Evolutionary conservation across 2,329 filamentous ascomycete genomes (phyloP).

Genomic region (Trichoderma guizhouense): DNA sequence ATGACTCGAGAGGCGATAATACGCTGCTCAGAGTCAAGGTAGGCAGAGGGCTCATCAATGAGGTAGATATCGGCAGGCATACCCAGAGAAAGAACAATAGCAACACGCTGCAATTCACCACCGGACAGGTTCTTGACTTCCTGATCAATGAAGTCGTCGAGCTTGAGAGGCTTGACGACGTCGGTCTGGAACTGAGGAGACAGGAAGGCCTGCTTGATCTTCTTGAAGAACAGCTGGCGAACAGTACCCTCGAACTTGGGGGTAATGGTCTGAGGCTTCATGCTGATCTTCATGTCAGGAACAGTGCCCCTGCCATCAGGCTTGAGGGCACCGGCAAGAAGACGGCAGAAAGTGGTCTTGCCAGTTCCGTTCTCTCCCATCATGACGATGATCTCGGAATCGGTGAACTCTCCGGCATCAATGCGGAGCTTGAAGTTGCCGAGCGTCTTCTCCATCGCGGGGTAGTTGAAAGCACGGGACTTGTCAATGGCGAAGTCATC

Average conservation of each 20-base stretch:
- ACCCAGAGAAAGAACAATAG: slow-evolving; percentile 94
- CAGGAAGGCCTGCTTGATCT: slow-evolving; percentile 95
- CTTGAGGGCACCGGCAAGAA: slow-evolving; percentile 89
- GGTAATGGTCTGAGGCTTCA: slow-evolving; percentile 99
- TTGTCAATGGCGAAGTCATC: slow-evolving; percentile 87
- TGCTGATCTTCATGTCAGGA: slow-evolving; percentile 93
- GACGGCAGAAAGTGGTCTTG: slow-evolving; percentile 97
- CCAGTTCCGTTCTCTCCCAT: slow-evolving; percentile 99
- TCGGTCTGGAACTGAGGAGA: slow-evolving; percentile 99
- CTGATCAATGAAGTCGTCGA: slow-evolving; percentile 99
- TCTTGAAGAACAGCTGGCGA: slow-evolving; percentile 98
- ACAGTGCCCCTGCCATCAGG: slow-evolving; percentile 77
- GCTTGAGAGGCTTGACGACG: slow-evolving; percentile 98
- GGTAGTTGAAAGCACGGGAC: slow-evolving; percentile 81
- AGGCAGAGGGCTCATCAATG: slow-evolving; percentile 95
- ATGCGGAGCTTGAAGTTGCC: slow-evolving; percentile 83
- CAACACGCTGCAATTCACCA: slow-evolving; percentile 98
- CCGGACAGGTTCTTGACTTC: slow-evolving; percentile 98
- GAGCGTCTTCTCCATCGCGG: slow-evolving; percentile 87
- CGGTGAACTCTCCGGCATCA: slow-evolving; percentile 83
- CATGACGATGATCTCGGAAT: slow-evolving; percentile 99
- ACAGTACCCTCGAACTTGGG: slow-evolving; percentile 98
- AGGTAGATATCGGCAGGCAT: slow-evolving; percentile 96
- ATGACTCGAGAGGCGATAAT: slow-evolving; percentile 96
- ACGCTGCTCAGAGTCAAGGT: slow-evolving; percentile 98